phyloP scores from a whole-genome alignment of 2,329 filamentous ascomycete species.

The Lecanicillium sp. region DNA sequence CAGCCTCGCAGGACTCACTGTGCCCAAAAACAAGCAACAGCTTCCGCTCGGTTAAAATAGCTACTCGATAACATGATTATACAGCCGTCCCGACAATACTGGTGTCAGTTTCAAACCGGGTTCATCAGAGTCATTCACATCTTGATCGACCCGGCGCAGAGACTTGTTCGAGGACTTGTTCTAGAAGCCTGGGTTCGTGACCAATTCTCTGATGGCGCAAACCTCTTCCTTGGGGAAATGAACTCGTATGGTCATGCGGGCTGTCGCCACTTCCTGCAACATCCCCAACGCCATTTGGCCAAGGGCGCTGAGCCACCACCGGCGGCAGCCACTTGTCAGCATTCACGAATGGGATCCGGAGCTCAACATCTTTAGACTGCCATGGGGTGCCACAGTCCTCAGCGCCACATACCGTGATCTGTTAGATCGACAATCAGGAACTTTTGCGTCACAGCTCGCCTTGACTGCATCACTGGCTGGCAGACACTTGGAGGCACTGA shows the following conservation, averaged over 20 bases:
- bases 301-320: not conserved
- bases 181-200: not conserved
- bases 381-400: not conserved
- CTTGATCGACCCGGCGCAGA: no score
- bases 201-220: not conserved
- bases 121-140: not conserved
- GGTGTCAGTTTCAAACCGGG: not conserved
- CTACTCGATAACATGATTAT: no score
- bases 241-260: not conserved
- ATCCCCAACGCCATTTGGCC: not conserved
- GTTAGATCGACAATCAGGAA: not conserved
- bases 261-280: not conserved
- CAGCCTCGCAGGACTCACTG: no score
- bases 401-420: slow-evolving; percentile 2
- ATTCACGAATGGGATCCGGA: no score
- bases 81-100: no score
- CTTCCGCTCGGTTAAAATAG: no score
- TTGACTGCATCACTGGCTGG: not conserved
- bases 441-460: not conserved
- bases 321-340: not conserved
- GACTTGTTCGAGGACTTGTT: no score
- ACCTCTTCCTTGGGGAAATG: not conserved
- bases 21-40: no score
- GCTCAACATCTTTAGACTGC: not conserved
- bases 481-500: no score